Base-by-base conservation (phyloP, 2,329 filamentous ascomycete genomes). In the Rasamsonia emersonii region DNA sequence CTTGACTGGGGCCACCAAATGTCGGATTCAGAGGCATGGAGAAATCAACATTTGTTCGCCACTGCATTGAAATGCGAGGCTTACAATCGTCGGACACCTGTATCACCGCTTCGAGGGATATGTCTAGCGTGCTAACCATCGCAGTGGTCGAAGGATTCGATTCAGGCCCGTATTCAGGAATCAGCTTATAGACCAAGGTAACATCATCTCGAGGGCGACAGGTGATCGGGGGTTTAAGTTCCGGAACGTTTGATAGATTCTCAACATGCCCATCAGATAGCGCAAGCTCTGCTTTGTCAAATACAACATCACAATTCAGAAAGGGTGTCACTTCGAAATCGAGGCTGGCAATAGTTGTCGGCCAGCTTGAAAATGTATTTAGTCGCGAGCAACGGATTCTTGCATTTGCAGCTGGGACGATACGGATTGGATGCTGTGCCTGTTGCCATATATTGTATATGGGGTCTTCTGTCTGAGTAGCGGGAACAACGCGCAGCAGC, bases 321-420 rank as follows among this genome's bases (percentile, higher is more conserved):
- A 70, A 68, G 2, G 68, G 65, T 0, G 70, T 70, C 16, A 73
- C 60, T 47, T 76, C 72, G 25, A 75, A 59, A 43, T 75, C 70
- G 9, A 76, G 52, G 18, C 67, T 68, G 6, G 70, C 68, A 30
- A 74, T 59, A 1, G 69, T 63, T 6, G 63, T 65, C 6, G 70
- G 50, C 9, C 61, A 50, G 11, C 60, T 49, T 14, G 61, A 62
- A 19, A 54, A 59, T 2, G 59, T 53, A 35, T 59, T 62, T 13
- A 71, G 37, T 33, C 64, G 64, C 7, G 70, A 68, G 44, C 74
- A 77, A 20, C 69, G 59, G 33, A 77, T 64, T 25, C 70, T 63
- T 43, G 71, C 71, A 43, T 71, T 70, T 9, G 75, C 56, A 9
- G 71, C 70, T 15, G 72, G 70, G 5, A 73, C 61, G 17, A 71